These are phyloP conservation scores for Kazachstania kunashirensis DNA, from an alignment of 805 yeast genomes.

Conservation along the genomic window DNA sequence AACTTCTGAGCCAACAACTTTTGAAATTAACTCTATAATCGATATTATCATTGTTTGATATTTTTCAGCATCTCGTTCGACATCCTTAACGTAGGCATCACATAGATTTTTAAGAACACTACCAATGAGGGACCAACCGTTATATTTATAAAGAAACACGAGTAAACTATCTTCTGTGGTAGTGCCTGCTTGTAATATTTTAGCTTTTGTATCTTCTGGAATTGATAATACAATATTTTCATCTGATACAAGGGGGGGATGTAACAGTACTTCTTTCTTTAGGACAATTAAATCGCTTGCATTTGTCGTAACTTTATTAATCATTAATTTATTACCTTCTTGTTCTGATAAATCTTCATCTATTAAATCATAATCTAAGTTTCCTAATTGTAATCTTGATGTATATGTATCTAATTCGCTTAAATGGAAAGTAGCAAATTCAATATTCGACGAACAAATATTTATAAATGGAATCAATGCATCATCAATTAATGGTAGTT, in stretches of 20 bases:
- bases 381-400: constrained; percentile 34
- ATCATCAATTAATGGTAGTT: constrained; percentile 52
- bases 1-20: constrained; percentile 32
- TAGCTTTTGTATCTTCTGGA: constrained; percentile 58
- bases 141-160: constrained; percentile 61
- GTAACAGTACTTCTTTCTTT: constrained; percentile 39
- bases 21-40: constrained; percentile 42
- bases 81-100: constrained; percentile 14
- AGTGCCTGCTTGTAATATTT: constrained; percentile 34
- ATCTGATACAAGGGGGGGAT: constrained; percentile 48
- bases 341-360: constrained; percentile 24
- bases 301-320: background rate
- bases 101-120: constrained; percentile 58
- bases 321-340: background rate
- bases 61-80: constrained; percentile 28
- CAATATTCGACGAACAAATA: constrained; percentile 51
- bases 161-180: constrained; percentile 33
- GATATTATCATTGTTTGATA: constrained; percentile 36
- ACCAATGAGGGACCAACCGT: constrained; percentile 85
- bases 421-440: constrained; percentile 57
- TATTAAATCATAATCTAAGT: constrained; percentile 33
- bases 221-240: constrained; percentile 36
- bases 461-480: constrained; percentile 51
- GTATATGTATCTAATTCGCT: constrained; percentile 52
- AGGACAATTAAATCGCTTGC: constrained; percentile 39